A percentile compares a stretch with the other conserved stretches of the same genome.
Evolutionary conservation across 2,329 filamentous ascomycete genomes (phyloP).

Genomic region (Aspergillus brunneoviolaceus): DNA sequence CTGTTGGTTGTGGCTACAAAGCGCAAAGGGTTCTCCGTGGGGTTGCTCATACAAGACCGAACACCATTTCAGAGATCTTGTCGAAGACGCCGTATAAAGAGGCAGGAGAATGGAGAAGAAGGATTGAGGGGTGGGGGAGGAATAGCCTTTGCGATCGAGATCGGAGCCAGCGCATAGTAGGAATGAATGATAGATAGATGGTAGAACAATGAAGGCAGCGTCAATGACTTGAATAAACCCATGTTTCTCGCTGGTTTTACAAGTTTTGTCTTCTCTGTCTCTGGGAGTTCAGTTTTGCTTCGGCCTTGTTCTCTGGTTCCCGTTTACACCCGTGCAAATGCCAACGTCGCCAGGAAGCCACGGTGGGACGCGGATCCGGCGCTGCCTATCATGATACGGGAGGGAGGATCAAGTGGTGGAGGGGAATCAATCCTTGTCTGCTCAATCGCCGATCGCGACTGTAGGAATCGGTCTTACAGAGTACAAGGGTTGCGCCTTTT

Average conservation of each 20-base stretch:
- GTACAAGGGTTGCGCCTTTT: not conserved
- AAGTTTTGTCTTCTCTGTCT: slow-evolving; percentile 4
- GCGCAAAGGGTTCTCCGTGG: not conserved
- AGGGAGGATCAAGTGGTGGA: not conserved
- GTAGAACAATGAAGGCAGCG: not conserved
- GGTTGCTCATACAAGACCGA: not conserved
- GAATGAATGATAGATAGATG: not conserved
- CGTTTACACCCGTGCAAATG: slow-evolving; percentile 23
- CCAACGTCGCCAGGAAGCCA: slow-evolving; percentile 28
- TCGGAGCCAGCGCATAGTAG: not conserved
- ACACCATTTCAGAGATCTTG: too few relatives aligned
- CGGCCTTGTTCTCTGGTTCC: slow-evolving; percentile 14
- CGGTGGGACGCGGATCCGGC: slow-evolving; percentile 35
- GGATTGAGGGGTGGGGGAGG: not conserved
- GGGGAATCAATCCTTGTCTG: not conserved
- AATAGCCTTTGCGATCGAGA: slow-evolving; percentile 1
- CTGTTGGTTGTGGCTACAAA: not conserved
- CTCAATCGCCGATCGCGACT: not conserved
- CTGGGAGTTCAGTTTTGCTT: slow-evolving; percentile 7
- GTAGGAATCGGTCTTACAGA: not conserved
- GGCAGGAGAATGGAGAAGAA: not conserved
- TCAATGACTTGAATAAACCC: slow-evolving; percentile 3
- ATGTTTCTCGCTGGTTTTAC: slow-evolving; percentile 1
- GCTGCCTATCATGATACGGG: slow-evolving; percentile 27
- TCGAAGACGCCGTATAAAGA: not conserved